These are phyloP conservation scores for Cystobasidium tubakii DNA, from an alignment of 768 basidiomycete genomes.

Conservation along the genomic window DNA sequence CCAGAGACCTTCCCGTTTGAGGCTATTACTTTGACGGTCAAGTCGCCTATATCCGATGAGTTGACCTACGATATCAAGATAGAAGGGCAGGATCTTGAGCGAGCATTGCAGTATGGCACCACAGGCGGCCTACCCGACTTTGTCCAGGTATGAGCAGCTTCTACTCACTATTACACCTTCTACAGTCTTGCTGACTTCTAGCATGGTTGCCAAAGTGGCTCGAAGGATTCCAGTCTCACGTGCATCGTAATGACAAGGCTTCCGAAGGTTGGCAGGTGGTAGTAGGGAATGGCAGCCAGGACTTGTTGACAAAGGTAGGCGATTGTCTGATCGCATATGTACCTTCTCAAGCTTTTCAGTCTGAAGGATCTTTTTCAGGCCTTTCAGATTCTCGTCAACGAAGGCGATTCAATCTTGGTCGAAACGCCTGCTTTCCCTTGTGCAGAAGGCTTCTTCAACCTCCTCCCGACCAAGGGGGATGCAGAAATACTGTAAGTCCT, in stretches of 20 bases:
- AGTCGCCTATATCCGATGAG: constrained; percentile 46
- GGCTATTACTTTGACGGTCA: constrained; percentile 57
- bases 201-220: constrained; percentile 55
- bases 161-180: not conserved
- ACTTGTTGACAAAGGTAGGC: constrained; percentile 76
- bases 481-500: not conserved
- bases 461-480: not conserved
- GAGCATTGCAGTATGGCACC: constrained; percentile 69
- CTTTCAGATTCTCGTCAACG: constrained; percentile 65
- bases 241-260: constrained; percentile 57
- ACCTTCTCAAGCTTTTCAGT: no score
- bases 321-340: constrained; percentile 40
- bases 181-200: not conserved
- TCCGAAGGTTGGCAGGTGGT: constrained; percentile 67
- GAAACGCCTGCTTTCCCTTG: constrained; percentile 68
- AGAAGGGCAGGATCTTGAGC: constrained; percentile 57
- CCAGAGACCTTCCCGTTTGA: constrained; percentile 81
- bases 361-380: no score
- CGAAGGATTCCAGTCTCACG: constrained; percentile 61
- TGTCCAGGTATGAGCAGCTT: constrained; percentile 44
- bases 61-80: constrained; percentile 53
- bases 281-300: constrained; percentile 79
- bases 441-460: constrained; percentile 16
- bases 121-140: constrained; percentile 66
- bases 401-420: constrained; percentile 72